Conservation (phyloP, 345 rosid genomes). For the Microthlaspi erraticum region DNA sequence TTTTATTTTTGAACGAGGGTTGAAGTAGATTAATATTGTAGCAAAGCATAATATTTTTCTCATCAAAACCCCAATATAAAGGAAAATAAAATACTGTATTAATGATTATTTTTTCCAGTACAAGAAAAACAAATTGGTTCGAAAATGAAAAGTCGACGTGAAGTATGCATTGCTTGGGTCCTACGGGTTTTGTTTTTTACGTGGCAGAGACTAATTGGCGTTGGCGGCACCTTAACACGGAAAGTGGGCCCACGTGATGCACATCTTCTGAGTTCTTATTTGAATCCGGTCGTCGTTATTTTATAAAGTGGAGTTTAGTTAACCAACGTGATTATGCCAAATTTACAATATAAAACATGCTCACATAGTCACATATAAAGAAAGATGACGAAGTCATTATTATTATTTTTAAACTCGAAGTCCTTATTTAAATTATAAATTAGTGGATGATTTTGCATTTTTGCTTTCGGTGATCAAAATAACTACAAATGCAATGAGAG, state of each 20-base stretch:
- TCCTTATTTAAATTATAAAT: neutral
- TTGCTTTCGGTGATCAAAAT: neutral
- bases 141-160: neutral
- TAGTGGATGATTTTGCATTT: too few species aligned
- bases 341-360: neutral
- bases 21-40: neutral
- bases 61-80: neutral
- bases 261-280: neutral
- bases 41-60: neutral
- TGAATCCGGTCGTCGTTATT: neutral
- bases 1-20: too few species aligned
- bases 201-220: constrained; percentile 3
- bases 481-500: neutral
- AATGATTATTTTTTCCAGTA: neutral
- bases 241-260: constrained; percentile 9
- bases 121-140: neutral
- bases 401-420: neutral
- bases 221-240: constrained; percentile 1
- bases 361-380: neutral
- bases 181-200: neutral
- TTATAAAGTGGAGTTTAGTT: neutral
- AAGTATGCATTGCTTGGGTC: neutral
- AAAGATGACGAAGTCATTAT: neutral
- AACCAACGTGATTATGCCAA: neutral
- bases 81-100: neutral